These are phyloP conservation scores for Fusarium sp. DNA, from an alignment of 2,329 filamentous ascomycete genomes.

Conservation along the genomic window DNA sequence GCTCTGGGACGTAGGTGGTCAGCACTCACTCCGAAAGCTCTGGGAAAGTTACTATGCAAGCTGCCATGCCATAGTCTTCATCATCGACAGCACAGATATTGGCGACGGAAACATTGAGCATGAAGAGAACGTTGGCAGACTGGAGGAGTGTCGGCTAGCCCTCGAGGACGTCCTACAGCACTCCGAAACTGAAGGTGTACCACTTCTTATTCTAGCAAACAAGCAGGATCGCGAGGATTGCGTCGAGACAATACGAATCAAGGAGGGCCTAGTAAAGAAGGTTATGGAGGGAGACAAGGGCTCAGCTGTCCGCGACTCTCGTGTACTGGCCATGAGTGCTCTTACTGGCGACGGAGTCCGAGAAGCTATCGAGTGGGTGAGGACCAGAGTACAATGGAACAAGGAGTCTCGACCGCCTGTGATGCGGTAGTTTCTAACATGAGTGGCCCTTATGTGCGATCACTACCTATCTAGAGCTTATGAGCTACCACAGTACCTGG, in stretches of 20 bases:
- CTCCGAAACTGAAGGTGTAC: conserved; percentile 89
- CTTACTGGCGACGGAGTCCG: conserved; percentile 86
- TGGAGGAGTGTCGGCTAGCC: conserved; percentile 90
- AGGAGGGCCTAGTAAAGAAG: conserved; percentile 93
- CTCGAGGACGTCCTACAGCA: conserved; percentile 90
- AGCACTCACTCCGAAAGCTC: conserved; percentile 85
- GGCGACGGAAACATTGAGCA: conserved; percentile 77
- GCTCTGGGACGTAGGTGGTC: conserved; percentile 97
- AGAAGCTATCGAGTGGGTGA: conserved; percentile 97
- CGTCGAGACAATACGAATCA: conserved; percentile 95
- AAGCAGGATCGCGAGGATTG: conserved; percentile 98
- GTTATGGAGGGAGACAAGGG: conserved; percentile 96
- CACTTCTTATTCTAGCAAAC: conserved; percentile 91
- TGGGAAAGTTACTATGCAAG: conserved; percentile 97
- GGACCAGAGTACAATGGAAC: conserved; percentile 93
- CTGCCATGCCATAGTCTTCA: conserved; percentile 97
- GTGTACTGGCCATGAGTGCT: conserved; percentile 92
- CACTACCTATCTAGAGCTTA: conserved; percentile 26
- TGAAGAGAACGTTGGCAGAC: conserved; percentile 64
- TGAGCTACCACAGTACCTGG: conserved; percentile 27
- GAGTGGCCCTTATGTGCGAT: neutral
- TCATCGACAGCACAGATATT: conserved; percentile 94
- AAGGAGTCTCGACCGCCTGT: conserved; percentile 91
- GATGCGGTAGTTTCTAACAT: conserved; percentile 75
- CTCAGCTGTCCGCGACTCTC: conserved; percentile 83